Base-by-base conservation (phyloP, 2,329 filamentous ascomycete genomes). In the Aspergillus sp. region DNA sequence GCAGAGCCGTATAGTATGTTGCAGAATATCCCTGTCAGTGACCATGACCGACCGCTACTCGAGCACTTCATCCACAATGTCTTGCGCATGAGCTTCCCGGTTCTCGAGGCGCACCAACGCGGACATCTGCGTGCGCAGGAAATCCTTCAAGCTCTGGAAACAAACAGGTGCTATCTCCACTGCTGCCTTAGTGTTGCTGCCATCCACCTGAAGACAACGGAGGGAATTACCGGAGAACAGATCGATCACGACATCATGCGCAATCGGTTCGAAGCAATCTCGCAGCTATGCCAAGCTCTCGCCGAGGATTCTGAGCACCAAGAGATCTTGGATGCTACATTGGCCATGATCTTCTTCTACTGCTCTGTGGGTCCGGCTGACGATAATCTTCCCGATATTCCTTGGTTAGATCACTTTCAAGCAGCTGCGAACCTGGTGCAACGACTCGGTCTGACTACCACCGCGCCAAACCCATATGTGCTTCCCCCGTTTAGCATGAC, bases 331-430 rank as follows among this genome's bases (percentile, higher is more conserved):
- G 94, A 98, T 78, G 93, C 94, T 1, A 93, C 93, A 0, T 85
- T 98, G 5, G 93, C 91, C 55, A 93, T 98, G 87, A 97, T 97
- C 75, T 95, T 97, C 81, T 96, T 97, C 83, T 93, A 97, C 75
- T 95, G 91, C 80, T 90, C 92, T 28, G 94, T 98, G 66, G 94
- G 94, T 57, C 87, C 91, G 70, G 88, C 90, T 41, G 90, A 95
- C 70, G 92, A 97, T 74, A 86, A 86, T 51, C 87, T 97, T 25
- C 90, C 92, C 17, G 93, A 98, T 74, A 96, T 98, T 69, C 89
- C 93, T 23, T 99, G 95, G 95, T 91, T 94, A 80, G 91, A 96
- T 76, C 95, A 99, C 81, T 97, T 98, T 81, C 91, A 96, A 76
- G 93, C 93, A 3, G 94, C 90, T 22, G 90, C 91, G 68, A 93